Percentiles rank a stretch among this genome's conserved stretches.
Evolutionary conservation across 148 eudicot genomes (phyloP).

Genomic region (Persicaria maculosa): DNA sequence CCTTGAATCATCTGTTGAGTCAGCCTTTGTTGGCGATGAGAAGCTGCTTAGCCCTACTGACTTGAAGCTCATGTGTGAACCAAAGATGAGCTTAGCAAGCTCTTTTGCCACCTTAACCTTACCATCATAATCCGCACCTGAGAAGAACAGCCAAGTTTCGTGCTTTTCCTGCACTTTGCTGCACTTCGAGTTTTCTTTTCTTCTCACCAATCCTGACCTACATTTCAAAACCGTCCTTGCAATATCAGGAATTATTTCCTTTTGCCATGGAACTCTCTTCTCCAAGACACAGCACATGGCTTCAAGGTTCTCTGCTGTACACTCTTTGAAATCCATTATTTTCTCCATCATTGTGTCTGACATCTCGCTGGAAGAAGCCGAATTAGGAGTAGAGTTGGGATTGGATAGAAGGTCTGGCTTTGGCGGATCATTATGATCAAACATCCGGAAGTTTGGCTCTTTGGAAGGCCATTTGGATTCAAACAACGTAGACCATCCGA

Average conservation of each 20-base stretch:
- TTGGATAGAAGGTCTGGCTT: constrained; percentile 77
- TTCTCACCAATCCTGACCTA: constrained; percentile 22
- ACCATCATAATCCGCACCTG: constrained; percentile 36
- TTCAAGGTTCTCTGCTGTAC: constrained; percentile 33
- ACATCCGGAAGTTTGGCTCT: constrained; percentile 21
- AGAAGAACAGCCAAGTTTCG: constrained; percentile 40
- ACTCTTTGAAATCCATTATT: neutral
- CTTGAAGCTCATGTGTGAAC: constrained; percentile 24
- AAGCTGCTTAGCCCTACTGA: constrained; percentile 24
- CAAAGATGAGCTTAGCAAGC: constrained; percentile 39
- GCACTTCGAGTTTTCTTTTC: neutral
- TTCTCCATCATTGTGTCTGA: constrained; percentile 30
- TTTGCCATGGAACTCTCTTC: constrained; percentile 70
- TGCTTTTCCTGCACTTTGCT: constrained; percentile 12
- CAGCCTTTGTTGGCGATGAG: constrained; percentile 4
- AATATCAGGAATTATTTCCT: constrained; percentile 32
- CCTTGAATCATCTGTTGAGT: neutral
- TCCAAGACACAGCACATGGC: constrained; percentile 42
- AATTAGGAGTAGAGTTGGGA: constrained; percentile 81
- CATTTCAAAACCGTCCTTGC: constrained; percentile 28
- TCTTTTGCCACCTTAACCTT: constrained; percentile 37
- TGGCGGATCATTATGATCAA: constrained; percentile 23
- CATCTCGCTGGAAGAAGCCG: constrained; percentile 77
- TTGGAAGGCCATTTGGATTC: constrained; percentile 31
- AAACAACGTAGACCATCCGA: constrained; percentile 40